These are phyloP conservation scores for Delphinella strobiligena DNA, from an alignment of 2,329 filamentous ascomycete species.

Conservation along the genomic window DNA sequence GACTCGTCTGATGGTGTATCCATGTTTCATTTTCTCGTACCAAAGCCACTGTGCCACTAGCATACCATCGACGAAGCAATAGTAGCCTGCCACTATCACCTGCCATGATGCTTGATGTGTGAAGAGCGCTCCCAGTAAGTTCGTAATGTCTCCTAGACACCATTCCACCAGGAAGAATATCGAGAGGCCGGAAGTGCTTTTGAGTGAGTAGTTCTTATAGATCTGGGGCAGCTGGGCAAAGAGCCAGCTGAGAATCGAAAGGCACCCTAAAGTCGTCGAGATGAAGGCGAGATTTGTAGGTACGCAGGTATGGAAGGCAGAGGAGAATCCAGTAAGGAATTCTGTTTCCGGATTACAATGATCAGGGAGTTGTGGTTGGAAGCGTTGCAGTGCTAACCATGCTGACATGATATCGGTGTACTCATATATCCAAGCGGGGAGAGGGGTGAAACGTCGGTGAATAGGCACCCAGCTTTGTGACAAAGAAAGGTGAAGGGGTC, in stretches of 20 bases:
- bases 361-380: slow-evolving; percentile 36
- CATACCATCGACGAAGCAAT: slow-evolving; percentile 52
- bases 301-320: slow-evolving; percentile 49
- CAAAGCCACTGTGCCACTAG: slow-evolving; percentile 53
- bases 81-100: slow-evolving; percentile 52
- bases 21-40: slow-evolving; percentile 48
- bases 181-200: slow-evolving; percentile 53
- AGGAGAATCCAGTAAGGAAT: slow-evolving; percentile 46
- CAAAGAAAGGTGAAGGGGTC: no score
- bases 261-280: slow-evolving; percentile 47
- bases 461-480: no score
- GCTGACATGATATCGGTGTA: slow-evolving; percentile 18
- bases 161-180: slow-evolving; percentile 55
- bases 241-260: slow-evolving; percentile 56
- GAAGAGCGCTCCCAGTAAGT: slow-evolving; percentile 50
- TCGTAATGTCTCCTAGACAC: slow-evolving; percentile 52
- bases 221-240: slow-evolving; percentile 60
- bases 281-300: slow-evolving; percentile 51
- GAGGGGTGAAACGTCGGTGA: not conserved
- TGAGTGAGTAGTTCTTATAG: slow-evolving; percentile 52
- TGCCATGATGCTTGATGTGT: slow-evolving; percentile 56
- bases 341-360: slow-evolving; percentile 49
- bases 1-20: slow-evolving; percentile 29
- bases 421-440: not conserved
- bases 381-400: slow-evolving; percentile 3